A percentile compares a stretch with the other conserved stretches of the same genome.
phyloP scores from a whole-genome alignment of 2,329 filamentous ascomycete genomes.

The Plenodomus biglobosus region DNA sequence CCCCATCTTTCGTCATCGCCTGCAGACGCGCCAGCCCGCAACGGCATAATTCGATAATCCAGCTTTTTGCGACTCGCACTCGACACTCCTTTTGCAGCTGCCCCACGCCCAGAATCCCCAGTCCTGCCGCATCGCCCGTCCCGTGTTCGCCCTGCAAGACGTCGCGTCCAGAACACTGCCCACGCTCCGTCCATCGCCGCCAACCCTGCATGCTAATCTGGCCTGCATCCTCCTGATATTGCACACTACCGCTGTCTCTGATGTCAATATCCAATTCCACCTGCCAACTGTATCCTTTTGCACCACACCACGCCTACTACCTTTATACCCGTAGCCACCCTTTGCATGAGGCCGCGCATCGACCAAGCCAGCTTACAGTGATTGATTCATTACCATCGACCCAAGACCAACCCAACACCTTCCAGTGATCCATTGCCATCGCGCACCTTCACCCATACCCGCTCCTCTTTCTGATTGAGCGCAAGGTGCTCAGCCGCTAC shows the following conservation, averaged over 20 bases:
- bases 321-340: slow-evolving; percentile 3
- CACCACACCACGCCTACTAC: not conserved
- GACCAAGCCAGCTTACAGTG: slow-evolving; percentile 7
- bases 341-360: slow-evolving; percentile 3
- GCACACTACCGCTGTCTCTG: not conserved
- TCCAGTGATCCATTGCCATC: not conserved
- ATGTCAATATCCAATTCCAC: not conserved
- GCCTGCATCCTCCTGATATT: not conserved
- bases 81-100: slow-evolving; percentile 1
- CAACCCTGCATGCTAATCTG: not conserved
- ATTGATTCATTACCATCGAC: slow-evolving; percentile 2
- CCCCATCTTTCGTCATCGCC: slow-evolving; percentile 18
- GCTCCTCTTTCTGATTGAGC: too few species aligned
- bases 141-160: not conserved
- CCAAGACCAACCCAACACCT: too few species aligned
- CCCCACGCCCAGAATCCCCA: not conserved
- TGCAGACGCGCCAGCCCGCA: slow-evolving; percentile 16
- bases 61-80: slow-evolving; percentile 10
- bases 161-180: not conserved
- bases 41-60: slow-evolving; percentile 17
- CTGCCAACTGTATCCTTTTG: not conserved
- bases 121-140: not conserved
- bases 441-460: not conserved
- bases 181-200: not conserved
- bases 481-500: not conserved